phyloP scores from a whole-genome alignment of 2,329 filamentous ascomycete species.

The Diplodia corticola region DNA sequence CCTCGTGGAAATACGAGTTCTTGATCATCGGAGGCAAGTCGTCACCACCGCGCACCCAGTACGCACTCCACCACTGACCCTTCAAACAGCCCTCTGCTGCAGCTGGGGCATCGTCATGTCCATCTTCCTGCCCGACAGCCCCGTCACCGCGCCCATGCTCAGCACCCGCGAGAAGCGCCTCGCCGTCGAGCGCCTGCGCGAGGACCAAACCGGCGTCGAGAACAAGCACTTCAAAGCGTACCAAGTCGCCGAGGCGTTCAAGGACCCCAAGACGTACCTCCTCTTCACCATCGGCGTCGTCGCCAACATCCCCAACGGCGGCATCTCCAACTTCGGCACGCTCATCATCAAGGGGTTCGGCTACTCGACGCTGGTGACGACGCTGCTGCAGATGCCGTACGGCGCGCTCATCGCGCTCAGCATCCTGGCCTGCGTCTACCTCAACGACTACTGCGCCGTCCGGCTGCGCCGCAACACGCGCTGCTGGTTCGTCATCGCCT shows the following conservation, averaged over 20 bases:
- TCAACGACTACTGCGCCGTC: constrained; percentile 23
- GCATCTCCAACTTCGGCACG: constrained; percentile 42
- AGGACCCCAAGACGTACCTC: constrained; percentile 48
- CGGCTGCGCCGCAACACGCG: constrained; percentile 15
- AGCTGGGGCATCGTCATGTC: constrained; percentile 61
- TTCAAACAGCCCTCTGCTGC: constrained; percentile 51
- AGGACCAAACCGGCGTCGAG: constrained; percentile 53
- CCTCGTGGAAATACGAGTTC: constrained; percentile 68
- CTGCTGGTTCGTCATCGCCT: constrained; percentile 23
- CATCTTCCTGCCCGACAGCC: constrained; percentile 57
- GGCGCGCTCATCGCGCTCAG: constrained; percentile 30
- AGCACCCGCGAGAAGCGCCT: constrained; percentile 27
- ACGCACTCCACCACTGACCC: background rate
- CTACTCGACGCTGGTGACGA: constrained; percentile 41
- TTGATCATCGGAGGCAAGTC: constrained; percentile 53
- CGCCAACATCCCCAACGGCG: constrained; percentile 43
- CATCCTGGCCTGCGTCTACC: constrained; percentile 28
- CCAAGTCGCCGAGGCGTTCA: constrained; percentile 50
- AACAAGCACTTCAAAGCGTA: constrained; percentile 52
- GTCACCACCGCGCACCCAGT: too few relatives aligned
- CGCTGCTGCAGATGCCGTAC: constrained; percentile 35
- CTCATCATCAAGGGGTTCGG: constrained; percentile 45
- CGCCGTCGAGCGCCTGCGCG: constrained; percentile 44
- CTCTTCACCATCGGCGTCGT: constrained; percentile 41
- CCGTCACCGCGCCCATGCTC: constrained; percentile 31